Base-by-base conservation (phyloP, 768 basidiomycete genomes). In the Phaffia tasmanica region DNA sequence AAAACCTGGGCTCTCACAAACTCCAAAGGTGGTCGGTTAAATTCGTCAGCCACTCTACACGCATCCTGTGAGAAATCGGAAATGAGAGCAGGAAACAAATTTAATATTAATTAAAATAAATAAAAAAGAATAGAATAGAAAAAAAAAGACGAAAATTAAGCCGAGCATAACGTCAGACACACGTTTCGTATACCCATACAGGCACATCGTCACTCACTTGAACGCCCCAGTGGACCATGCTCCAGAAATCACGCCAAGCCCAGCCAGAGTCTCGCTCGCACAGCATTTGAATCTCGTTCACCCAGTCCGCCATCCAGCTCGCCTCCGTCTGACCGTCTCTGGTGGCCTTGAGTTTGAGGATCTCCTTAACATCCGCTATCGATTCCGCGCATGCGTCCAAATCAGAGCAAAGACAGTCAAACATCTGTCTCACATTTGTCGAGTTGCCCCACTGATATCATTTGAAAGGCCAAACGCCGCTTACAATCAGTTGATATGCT, bases 221-320 rank as follows among this genome's bases (percentile, higher is more conserved):
- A 0, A 62, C 27, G 1, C 66, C 66, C 55, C 54, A 67, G 21
- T 21, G 27, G 0, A 67, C 56, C 8, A 56, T 48, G 23, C 4
- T 25, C 66, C 66, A 67, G 30, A 67, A 67, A 19, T 61, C 66
- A 16, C 50, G 35, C 66, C 66, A 67, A 15, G 35, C 16, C 66
- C 66, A 67, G 6, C 66, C 66, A 5, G 60, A 35, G 16, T 67
- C 66, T 49, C 61, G 56, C 23, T 57, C 48, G 21, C 62, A 60
- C 6, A 67, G 47, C 14, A 57, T 54, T 27, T 67, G 61, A 19
- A 67, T 60, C 19, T 62, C 55, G 6, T 63, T 25, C 4, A 57
- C 55, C 66, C 66, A 67, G 6, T 62, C 66, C 1, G 1, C 19
- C 30, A 62, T 60, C 66, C 66, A 67, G 8, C 47, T 49, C 4